Evolutionary conservation across 768 basidiomycete species (phyloP), one percentile per base, ranked within the genome.

Genomic region (Calocybe gangraenosa): DNA sequence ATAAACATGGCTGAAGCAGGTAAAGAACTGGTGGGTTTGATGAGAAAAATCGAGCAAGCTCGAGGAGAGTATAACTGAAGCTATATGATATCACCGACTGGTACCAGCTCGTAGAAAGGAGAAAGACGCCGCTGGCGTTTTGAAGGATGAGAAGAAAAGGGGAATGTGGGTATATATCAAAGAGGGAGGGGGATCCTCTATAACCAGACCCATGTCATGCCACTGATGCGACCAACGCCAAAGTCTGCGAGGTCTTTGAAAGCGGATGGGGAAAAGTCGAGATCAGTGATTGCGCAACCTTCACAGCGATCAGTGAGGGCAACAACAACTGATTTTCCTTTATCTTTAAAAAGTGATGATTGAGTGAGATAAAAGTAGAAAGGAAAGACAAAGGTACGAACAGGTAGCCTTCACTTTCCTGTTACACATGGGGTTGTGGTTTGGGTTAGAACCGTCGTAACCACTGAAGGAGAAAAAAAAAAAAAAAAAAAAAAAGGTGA

Each of bases 361-460:
- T 37, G 22, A 44, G 18, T 44, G 28, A 47, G 9, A 36, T 30
- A 41, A 15, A 28, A 6, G 5, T 28, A 40, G 35, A 47, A 3
- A 9, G 18, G 45, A 44, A 21, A 46, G 46, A 34, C 30, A 42
- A 7, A 19, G 7, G 8, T 17, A 15, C 73, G 61, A 65, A 85
- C 86, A 87, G 4, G 55, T 57, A 13, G 63, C 70, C 7, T 44
- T 57, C 43, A 85, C 64, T 43, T 65, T 52, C 55, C 64, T 71
- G 53, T 66, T 65, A 59, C 90, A 92, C 44, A 92, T 60, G 25
- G 89, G 87, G 67, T 92, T 90, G 44, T 51, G 56, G 62, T 91
- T 92, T 20, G 88, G 84, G 69, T 92, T 79, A 5, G 40, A 68
- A 19, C 75, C 73, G 14, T 63, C 41, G 58, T 79, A 84, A 8